Base-by-base conservation (phyloP, 108 stramenopile genomes). In the Aurantiochytrium sp. region DNA sequence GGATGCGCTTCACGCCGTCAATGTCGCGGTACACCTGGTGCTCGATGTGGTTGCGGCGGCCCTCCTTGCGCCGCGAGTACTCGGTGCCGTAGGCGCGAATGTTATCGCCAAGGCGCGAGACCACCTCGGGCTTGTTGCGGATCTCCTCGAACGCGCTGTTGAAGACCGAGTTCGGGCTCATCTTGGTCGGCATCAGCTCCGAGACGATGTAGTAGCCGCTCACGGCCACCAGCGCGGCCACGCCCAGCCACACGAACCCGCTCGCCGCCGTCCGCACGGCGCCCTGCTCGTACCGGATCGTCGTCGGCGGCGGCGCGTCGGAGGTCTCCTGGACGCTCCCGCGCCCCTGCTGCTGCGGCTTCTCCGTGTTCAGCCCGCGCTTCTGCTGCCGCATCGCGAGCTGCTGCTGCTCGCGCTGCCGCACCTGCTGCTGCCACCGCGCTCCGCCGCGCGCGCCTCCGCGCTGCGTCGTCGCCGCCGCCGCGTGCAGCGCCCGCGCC, bases 281-380 rank as follows among this genome's bases (percentile, higher is more conserved):
- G 45, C 76, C 76, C 51, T 83, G 49, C 76, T 47, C 10, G 76
- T 25, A 83, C 49, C 49, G 45, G 51, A 83, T 83, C 49, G 76
- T 83, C 49, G 76, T 83, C 76, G 76, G 76, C 49, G 76, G 76
- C 76, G 76, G 76, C 51, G 76, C 76, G 51, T 69, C 64, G 76
- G 49, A 14, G n/a, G 45, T 47, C 76, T 83, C 76, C 76, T 83
- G 76, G 23, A 83, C 76, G 76, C 23, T 16, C 49, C 49, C 45
- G 25, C 25, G 45, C 76, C 49, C 49, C 35, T 42, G 25, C 64
- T 64, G 60, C 60, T 69, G 25, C 43, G 49, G 49, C 51, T 47
- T 53, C 76, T 83, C 49, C 49, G 45, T 23, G 76, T 53, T 83
- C 76, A 83, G 51, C 19, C 76, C 14, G 23, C 76, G 76, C 12